Base-by-base conservation (phyloP, 352 stramenopile genomes). In the Phytophthora uliginosa region DNA sequence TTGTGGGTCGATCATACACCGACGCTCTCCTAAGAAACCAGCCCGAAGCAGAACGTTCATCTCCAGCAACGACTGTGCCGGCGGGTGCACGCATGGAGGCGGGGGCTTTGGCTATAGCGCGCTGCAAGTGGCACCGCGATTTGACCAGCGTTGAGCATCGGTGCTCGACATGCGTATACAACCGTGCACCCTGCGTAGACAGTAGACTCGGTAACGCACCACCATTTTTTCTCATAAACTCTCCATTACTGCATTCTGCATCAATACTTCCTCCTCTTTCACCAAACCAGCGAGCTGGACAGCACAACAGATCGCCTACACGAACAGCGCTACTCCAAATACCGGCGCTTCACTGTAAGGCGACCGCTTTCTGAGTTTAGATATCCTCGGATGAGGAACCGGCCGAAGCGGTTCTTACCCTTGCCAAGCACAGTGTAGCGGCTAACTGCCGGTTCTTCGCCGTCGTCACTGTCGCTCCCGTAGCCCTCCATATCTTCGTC, bases 381-480 rank as follows among this genome's bases (percentile, higher is more conserved):
- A 50, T 89, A 93, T 18, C 86, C 86, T 67, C 75, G 80, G 54
- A 94, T 90, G 7, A 94, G 74, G 62, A 94, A 94, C n/a, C 68
- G 63, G 0, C 86, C 86, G 48, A 82, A 94, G 42, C 69, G 80
- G 58, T 94, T 94, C 62, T 83, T 84, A 26, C 86, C 86, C 36
- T 82, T 86, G 54, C 86, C 86, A n/a, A 91, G 76, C 57, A 94
- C 85, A 57, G 78, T 71, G 66, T 91, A 94, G 59, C 73, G 76
- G 7, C 67, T 71, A 17, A 61, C 63, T 31, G 64, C 66, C 2
- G 55, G 61, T 36, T 82, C 73, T 4, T 86, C 72, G n/a, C 66
- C 66, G 20, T 76, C 59, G 20, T 38, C 58, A 20, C 75, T 71
- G 13, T 84, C 70, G 24, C 59, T 73, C 6, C 74, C 68, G 10